Percentiles rank a stretch among this genome's conserved stretches.
These are phyloP conservation scores for Nicotiana obtusifolia DNA, from an alignment of 257 asterid species.

Conservation along the genomic window DNA sequence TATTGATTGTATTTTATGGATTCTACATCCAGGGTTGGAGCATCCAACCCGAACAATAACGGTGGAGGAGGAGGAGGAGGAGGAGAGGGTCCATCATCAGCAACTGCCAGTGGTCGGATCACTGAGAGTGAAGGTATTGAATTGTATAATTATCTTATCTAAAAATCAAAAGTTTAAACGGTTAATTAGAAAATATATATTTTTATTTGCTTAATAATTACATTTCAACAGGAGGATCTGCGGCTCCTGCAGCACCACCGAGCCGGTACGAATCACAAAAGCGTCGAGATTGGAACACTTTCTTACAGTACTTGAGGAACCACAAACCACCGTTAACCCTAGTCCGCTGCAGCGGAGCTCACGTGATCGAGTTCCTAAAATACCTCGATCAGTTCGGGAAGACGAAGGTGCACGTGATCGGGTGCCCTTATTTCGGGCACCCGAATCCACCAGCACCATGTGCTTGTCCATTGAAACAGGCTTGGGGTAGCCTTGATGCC, in stretches of 20 bases:
- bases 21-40: slow-evolving; percentile 24
- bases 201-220: too few species aligned
- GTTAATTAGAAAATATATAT: too few species aligned
- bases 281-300: slow-evolving; percentile 48
- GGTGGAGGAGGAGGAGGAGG: background rate
- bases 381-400: slow-evolving; percentile 47
- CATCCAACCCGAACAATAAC: slow-evolving; percentile 4
- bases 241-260: slow-evolving; percentile 25
- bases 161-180: background rate
- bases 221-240: background rate
- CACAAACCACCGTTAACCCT: slow-evolving; percentile 43
- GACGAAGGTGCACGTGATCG: slow-evolving; percentile 40
- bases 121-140: too few species aligned
- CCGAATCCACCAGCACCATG: slow-evolving; percentile 46
- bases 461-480: slow-evolving; percentile 37
- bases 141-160: too few species aligned
- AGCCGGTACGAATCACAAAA: slow-evolving; percentile 46
- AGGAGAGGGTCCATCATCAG: slow-evolving; percentile 24
- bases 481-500: slow-evolving; percentile 53
- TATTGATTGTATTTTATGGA: slow-evolving; percentile 21
- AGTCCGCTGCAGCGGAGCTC: slow-evolving; percentile 46
- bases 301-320: slow-evolving; percentile 34
- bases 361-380: slow-evolving; percentile 46
- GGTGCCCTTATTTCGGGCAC: slow-evolving; percentile 42
- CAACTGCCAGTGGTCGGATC: background rate